Evolutionary conservation across 306 rosid genomes (phyloP), one percentile per base, ranked within the genome.

Genomic region (Psophocarpus tetragonolobus): DNA sequence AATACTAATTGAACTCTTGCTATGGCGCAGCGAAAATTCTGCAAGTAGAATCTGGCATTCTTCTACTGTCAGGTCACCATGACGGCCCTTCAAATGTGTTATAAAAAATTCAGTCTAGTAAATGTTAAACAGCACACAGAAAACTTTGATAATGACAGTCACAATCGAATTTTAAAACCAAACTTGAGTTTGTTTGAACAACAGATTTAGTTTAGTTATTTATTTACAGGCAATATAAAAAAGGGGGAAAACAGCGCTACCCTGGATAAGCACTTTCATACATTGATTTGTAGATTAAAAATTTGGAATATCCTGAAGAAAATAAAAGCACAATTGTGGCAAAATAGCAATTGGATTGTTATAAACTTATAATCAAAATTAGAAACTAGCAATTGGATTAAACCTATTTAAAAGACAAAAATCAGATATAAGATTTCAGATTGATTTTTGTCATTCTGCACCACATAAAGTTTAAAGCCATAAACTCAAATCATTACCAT

Each of bases 31-130:
- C 3, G 83, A 88, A 81, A 95, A 92, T 85, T 92, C 97, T 5
- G 97, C 97, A 0, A 95, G 90, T 75, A 95, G 86, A 68, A 92
- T 92, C 80, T 89, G 92, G 23, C 88, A 86, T 84, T 92, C 93
- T 71, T 88, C 90, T 27, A 13, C 30, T 23, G 96, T 85, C 51
- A 95, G 87, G 80, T 95, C 98, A 10, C 97, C 97, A 17, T 89
- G 97, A 76, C 32, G 42, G 24, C 97, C 98, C 98, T 92, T 89
- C 65, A 85, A 44, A 56, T 48, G 18, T 56, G 18, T 56, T 2
- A 21, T 15, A 51, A 20, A 80, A 57, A 72, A 32, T 8, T 66
- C 29, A 18, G 53, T 57, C 56, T 1, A 36, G 44, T 10, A 63
- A 38, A 39, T 20, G 11, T 14, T 53, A 69, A 42, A n/a, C 0